These are phyloP conservation scores for Exophiala xenobiotica DNA, from an alignment of 2,329 filamentous ascomycete genomes.

Conservation along the genomic window DNA sequence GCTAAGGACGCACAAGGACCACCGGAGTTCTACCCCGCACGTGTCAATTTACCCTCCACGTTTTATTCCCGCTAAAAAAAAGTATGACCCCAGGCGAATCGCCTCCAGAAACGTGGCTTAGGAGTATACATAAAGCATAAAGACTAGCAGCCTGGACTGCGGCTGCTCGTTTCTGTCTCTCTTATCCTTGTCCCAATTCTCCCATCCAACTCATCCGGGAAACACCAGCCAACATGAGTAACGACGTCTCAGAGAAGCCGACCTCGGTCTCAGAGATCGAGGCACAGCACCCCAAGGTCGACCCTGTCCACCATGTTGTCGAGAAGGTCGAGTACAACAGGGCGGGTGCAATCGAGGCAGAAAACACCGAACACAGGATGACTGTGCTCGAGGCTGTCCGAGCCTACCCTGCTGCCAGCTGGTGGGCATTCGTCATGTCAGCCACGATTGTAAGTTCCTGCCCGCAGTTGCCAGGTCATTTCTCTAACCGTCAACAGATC, in stretches of 20 bases:
- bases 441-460: constrained; percentile 53
- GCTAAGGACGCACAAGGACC: not conserved
- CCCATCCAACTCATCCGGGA: constrained; percentile 5
- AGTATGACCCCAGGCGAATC: not conserved
- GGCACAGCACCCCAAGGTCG: constrained; percentile 32
- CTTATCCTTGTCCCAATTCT: not conserved
- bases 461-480: constrained; percentile 19
- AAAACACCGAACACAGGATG: constrained; percentile 55
- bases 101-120: not conserved
- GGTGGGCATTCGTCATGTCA: constrained; percentile 58
- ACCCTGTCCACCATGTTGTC: constrained; percentile 36
- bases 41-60: not conserved
- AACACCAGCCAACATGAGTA: constrained; percentile 36
- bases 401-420: constrained; percentile 53
- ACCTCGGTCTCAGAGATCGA: constrained; percentile 35
- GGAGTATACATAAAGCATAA: not conserved
- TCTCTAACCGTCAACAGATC: constrained; percentile 46
- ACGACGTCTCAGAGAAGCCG: constrained; percentile 36
- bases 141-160: not conserved
- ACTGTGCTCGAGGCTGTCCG: constrained; percentile 50
- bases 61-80: not conserved
- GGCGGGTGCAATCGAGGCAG: constrained; percentile 57
- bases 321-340: constrained; percentile 49
- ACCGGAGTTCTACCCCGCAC: not conserved
- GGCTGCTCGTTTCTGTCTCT: not conserved